Conservation (phyloP, 2,329 filamentous ascomycete genomes). For the Venturia effusa region DNA sequence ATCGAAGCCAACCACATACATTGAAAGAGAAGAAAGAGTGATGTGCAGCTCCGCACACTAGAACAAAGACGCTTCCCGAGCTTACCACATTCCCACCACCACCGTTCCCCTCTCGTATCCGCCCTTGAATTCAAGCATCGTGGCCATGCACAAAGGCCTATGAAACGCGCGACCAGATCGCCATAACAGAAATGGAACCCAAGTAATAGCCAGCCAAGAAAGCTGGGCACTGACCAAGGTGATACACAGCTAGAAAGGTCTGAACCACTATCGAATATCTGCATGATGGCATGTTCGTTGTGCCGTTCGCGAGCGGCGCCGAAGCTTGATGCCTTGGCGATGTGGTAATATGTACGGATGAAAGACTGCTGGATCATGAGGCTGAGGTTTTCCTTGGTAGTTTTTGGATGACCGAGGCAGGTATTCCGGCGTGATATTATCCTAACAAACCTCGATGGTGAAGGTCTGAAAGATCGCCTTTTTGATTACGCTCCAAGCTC, state of each 20-base stretch:
- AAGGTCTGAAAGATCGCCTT: neutral
- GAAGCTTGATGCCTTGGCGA: neutral
- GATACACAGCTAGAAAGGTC: neutral
- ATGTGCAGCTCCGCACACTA: neutral
- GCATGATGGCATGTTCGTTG: neutral
- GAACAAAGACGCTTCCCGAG: neutral
- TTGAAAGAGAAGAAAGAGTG: neutral
- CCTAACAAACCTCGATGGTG: neutral
- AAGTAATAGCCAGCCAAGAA: neutral
- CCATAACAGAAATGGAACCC: neutral
- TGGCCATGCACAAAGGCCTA: neutral
- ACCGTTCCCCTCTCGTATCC: neutral
- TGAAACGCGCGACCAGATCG: neutral
- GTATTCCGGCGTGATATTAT: neutral
- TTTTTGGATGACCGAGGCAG: neutral
- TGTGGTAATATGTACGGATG: neutral
- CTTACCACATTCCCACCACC: no score
- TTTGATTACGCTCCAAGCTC: neutral
- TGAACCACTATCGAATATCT: neutral
- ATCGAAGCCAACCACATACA: neutral
- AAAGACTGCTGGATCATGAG: neutral
- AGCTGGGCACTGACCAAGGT: neutral
- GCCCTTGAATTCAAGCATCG: neutral
- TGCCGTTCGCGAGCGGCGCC: neutral
- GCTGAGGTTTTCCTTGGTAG: neutral